Evolutionary conservation across 495 filamentous ascomycete species (phyloP).

Genomic region (Penicillium canescens): DNA sequence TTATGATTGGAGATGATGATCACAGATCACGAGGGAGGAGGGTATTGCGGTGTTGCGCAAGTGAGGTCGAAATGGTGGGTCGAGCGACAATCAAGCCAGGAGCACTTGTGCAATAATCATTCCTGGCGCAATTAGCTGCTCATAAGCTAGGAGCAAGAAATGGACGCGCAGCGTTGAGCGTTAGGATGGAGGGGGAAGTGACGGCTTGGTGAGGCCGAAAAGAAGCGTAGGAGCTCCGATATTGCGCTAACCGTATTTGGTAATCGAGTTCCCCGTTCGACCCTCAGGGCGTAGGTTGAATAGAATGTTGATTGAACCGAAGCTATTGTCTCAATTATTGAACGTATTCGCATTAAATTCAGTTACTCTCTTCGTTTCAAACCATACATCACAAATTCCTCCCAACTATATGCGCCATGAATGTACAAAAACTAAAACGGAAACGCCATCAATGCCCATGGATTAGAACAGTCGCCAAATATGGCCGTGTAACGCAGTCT

Average conservation of each 20-base stretch:
- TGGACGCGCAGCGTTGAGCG: background rate
- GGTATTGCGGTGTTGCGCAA: slow-evolving; percentile 1
- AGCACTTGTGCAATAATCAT: background rate
- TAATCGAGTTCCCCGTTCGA: background rate
- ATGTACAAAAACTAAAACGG: slow-evolving; percentile 7
- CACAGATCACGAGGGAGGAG: slow-evolving; percentile 2
- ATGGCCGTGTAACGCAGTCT: slow-evolving; percentile 17
- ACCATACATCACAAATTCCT: background rate
- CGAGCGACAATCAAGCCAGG: background rate
- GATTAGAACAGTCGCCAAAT: slow-evolving; percentile 1
- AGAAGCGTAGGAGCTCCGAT: slow-evolving; percentile 25
- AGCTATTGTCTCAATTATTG: too few species aligned
- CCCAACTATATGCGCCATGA: slow-evolving; percentile 8
- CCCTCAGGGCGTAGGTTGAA: background rate
- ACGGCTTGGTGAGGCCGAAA: slow-evolving; percentile 18
- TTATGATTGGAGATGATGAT: slow-evolving; percentile 13
- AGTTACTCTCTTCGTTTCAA: background rate
- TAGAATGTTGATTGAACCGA: background rate
- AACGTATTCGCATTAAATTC: background rate
- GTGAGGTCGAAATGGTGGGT: slow-evolving; percentile 4
- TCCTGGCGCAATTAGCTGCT: background rate
- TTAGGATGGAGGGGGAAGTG: slow-evolving; percentile 4
- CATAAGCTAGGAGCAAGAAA: background rate
- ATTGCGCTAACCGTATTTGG: slow-evolving; percentile 21
- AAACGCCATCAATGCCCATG: slow-evolving; percentile 25